Conservation (phyloP, 2,329 filamentous ascomycete genomes). For the Fusarium euwallaceae region DNA sequence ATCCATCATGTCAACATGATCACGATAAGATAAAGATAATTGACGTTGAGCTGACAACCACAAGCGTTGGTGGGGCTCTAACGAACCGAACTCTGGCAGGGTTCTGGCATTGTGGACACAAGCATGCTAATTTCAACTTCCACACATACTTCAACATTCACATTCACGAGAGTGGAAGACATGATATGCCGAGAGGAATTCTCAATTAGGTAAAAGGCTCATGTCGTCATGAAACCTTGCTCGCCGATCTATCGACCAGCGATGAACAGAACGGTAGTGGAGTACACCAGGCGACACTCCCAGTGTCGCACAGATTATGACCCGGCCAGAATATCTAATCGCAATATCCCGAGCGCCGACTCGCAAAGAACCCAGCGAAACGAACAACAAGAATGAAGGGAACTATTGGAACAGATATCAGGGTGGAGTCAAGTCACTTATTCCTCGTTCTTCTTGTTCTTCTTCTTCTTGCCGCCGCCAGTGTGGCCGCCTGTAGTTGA, state of each 20-base stretch:
- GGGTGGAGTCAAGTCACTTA: constrained; percentile 42
- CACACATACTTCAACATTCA: not conserved
- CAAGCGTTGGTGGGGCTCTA: not conserved
- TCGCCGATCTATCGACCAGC: constrained; percentile 36
- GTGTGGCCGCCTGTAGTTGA: constrained; percentile 60
- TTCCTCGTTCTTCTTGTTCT: constrained; percentile 73
- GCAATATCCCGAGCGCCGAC: constrained; percentile 59
- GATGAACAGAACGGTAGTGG: constrained; percentile 40
- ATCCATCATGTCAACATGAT: not conserved
- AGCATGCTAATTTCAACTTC: constrained; percentile 8
- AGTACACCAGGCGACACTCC: constrained; percentile 48
- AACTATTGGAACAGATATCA: constrained; percentile 58
- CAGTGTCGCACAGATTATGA: constrained; percentile 46
- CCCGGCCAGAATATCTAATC: constrained; percentile 57
- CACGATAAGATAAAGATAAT: constrained; percentile 9
- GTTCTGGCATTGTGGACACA: not conserved
- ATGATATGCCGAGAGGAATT: constrained; percentile 14
- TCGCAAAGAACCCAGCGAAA: constrained; percentile 57
- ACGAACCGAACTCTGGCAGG: not conserved
- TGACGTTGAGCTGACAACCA: constrained; percentile 18
- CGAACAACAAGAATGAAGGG: constrained; percentile 54
- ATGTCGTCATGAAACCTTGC: constrained; percentile 30
- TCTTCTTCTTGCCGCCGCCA: constrained; percentile 77
- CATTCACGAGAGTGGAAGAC: not conserved
- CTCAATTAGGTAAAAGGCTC: constrained; percentile 42